Evolutionary conservation across 2,329 filamentous ascomycete species (phyloP).

Genomic region (Sphaerostilbella broomeana): DNA sequence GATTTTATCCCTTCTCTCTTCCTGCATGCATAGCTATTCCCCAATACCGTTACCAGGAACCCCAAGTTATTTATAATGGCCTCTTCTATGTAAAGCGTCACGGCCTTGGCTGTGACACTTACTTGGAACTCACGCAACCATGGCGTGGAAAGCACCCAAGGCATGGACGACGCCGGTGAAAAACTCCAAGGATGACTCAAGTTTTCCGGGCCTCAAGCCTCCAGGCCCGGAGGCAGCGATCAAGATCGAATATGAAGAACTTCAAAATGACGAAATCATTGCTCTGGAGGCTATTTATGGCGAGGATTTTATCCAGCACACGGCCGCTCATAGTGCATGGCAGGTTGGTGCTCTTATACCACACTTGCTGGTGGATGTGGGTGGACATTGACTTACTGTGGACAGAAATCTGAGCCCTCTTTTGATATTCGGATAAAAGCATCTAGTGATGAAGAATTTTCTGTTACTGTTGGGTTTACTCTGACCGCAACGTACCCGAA

Average conservation of each 20-base stretch:
- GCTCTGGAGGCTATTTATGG: slow-evolving; percentile 82
- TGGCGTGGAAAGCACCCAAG: slow-evolving; percentile 47
- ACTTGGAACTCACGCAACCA: slow-evolving; percentile 31
- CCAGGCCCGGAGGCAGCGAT: slow-evolving; percentile 34
- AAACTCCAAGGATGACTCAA: slow-evolving; percentile 40
- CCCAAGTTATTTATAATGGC: slow-evolving; percentile 35
- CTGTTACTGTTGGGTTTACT: slow-evolving; percentile 66
- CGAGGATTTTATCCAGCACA: slow-evolving; percentile 75
- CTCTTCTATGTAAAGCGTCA: slow-evolving; percentile 40
- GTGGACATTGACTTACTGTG: slow-evolving; percentile 16
- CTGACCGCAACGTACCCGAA: slow-evolving; percentile 90
- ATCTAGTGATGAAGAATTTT: slow-evolving; percentile 64
- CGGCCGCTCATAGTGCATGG: slow-evolving; percentile 70
- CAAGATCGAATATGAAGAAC: slow-evolving; percentile 67
- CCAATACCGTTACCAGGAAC: no score
- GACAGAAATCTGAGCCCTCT: slow-evolving; percentile 68
- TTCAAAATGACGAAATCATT: slow-evolving; percentile 81
- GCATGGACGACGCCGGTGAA: slow-evolving; percentile 43
- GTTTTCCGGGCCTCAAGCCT: slow-evolving; percentile 45
- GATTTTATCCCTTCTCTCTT: slow-evolving; percentile 8
- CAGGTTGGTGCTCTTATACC: slow-evolving; percentile 51
- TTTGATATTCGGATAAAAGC: slow-evolving; percentile 77
- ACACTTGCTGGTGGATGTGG: slow-evolving; percentile 7
- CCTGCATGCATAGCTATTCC: slow-evolving; percentile 3
- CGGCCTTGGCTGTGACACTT: slow-evolving; percentile 50